These are phyloP conservation scores for Eucalyptus pumila DNA, from an alignment of 345 rosid species.

Conservation along the genomic window DNA sequence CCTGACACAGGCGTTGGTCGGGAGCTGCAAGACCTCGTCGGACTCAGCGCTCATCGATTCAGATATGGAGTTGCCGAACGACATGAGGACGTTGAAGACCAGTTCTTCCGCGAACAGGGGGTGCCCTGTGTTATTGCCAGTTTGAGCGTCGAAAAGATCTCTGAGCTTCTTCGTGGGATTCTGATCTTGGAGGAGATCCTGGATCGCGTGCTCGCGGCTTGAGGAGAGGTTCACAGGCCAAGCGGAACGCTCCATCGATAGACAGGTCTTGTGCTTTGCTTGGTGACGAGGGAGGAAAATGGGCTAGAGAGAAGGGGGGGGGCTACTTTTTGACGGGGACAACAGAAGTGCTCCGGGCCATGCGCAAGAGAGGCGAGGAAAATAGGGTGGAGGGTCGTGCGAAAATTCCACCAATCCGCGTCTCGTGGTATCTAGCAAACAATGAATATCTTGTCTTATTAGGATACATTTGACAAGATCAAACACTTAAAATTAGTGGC, in stretches of 20 bases:
- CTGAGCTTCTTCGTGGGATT: not conserved
- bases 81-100: not conserved
- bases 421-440: too few species aligned
- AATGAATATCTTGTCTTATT: too few species aligned
- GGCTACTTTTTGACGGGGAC: too few species aligned
- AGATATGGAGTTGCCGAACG: conserved; percentile 3
- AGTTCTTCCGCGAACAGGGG: not conserved
- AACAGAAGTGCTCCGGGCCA: too few species aligned
- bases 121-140: not conserved
- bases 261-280: not conserved
- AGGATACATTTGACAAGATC: too few species aligned
- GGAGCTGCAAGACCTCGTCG: too few species aligned
- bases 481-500: too few species aligned
- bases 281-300: too few species aligned
- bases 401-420: too few species aligned
- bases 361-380: too few species aligned
- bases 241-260: not conserved
- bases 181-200: not conserved
- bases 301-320: too few species aligned
- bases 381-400: too few species aligned
- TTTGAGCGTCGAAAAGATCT: not conserved
- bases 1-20: not conserved
- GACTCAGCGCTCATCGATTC: not conserved
- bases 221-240: not conserved
- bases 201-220: not conserved